Evolutionary conservation across 257 asterid genomes (phyloP), one percentile per base, ranked within the genome.

Genomic region (Salvia miltiorrhiza): DNA sequence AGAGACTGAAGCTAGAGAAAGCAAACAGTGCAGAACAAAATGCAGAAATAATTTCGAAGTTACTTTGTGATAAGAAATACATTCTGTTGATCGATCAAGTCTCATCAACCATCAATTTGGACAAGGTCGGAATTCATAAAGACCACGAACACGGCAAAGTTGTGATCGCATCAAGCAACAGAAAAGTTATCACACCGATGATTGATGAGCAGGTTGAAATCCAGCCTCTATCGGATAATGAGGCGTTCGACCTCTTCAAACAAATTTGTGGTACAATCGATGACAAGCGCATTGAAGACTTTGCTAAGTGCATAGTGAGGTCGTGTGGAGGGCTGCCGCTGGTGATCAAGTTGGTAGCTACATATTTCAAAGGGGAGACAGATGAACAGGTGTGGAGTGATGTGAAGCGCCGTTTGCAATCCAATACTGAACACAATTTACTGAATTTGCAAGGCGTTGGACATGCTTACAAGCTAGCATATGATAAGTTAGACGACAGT

Each of bases 251-350:
- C 7, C 68, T 74, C 32, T 66, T 74, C 20, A 40, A 57, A 1
- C 5, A 37, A n/a, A 5, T 23, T 21, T 73, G 78, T 4, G 69
- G 69, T 24, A 0, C 0, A 26, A 57, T 23, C 21, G 24, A 37
- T 24, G 69, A 66, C 9, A 0, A 1, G 3, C 55, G 63, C 28
- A 48, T 67, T n/a, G 23, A 65, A 73, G 0, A 0, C 8, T 21
- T 23, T 56, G 77, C 68, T 9, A 16, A 23, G 8, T 3, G 8
- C 14, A 73, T 73, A 65, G 23, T 73, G 4, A 20, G n/a, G 11
- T 56, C 68, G 3, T 73, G 77, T 45, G 73, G 68, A 44, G 73
- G 77, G 40, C 62, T 73, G n/a, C 69, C 64, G 57, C 66, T n/a
- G n/a, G n/a, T n/a, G n/a, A n/a, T n/a, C n/a, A n/a, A n/a, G n/a